A percentile compares a stretch with the other conserved stretches of the same genome.
phyloP scores from a whole-genome alignment of 495 filamentous ascomycete species.

The Lasiosphaeriaceae sp. region DNA sequence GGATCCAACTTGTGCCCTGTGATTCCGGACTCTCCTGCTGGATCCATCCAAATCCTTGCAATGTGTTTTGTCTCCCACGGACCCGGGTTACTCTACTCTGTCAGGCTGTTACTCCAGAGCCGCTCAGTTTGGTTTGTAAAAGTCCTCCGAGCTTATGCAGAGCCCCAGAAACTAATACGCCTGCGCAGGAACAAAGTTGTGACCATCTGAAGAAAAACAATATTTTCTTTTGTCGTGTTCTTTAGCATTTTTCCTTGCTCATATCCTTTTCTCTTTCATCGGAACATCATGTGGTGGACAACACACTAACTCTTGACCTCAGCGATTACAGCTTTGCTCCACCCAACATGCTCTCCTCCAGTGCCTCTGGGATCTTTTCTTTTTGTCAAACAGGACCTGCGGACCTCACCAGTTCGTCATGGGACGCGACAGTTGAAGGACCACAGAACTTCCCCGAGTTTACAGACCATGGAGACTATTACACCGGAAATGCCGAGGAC shows the following conservation, averaged over 20 bases:
- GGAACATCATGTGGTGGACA: conserved; percentile 35
- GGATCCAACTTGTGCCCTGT: neutral
- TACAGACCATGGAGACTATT: conserved; percentile 29
- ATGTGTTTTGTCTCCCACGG: neutral
- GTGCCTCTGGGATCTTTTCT: conserved; percentile 47
- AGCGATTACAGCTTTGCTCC: conserved; percentile 50
- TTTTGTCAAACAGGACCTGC: conserved; percentile 52
- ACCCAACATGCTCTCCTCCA: conserved; percentile 44
- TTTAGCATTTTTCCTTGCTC: conserved; percentile 23
- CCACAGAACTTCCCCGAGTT: conserved; percentile 49
- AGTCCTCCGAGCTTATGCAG: conserved; percentile 9
- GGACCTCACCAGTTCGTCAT: conserved; percentile 46
- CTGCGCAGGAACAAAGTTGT: conserved; percentile 47
- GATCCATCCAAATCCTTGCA: neutral
- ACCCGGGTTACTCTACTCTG: neutral
- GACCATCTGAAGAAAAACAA: conserved; percentile 27
- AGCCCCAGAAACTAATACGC: conserved; percentile 14
- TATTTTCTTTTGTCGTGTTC: conserved; percentile 19
- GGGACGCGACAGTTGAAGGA: conserved; percentile 49
- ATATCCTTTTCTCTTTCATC: conserved; percentile 28
- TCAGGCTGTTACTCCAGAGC: neutral
- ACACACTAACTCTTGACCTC: conserved; percentile 47
- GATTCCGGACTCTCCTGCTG: neutral
- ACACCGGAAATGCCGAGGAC: conserved; percentile 44
- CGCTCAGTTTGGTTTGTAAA: conserved; percentile 20